Evolutionary conservation across 192 early-diverging fungal genomes (phyloP), one percentile per base, ranked within the genome.

Genomic region (Pilobolus umbonatus): DNA sequence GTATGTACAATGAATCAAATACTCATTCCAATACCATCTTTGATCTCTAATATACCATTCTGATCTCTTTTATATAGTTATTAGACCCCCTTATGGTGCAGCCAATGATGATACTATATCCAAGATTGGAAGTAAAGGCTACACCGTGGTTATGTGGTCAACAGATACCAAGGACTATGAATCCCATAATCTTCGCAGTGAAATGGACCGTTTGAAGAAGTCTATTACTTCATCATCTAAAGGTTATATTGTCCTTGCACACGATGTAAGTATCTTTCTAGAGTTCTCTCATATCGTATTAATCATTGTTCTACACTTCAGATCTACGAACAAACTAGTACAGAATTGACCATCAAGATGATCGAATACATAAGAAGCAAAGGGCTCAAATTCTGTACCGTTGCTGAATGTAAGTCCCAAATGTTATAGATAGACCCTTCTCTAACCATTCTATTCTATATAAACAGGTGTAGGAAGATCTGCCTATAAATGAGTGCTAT

Each of bases 31-130:
- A 17, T 47, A 46, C 22, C 14, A 29, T 30, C 7, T n/a, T 57
- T 14, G n/a, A 14, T 40, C 39, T 44, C 12, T 57, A 44, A 57
- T 36, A 21, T 36, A 38, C 28, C 9, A 17, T 36, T 38, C 3
- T 38, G 22, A 21, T 54, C n/a, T 54, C 7, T 53, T 42, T 2
- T 24, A 46, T 44, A 28, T 38, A 65, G 64, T 46, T 50, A 71
- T 77, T 65, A 65, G 75, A 11, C 75, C 75, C 8, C 71, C 72
- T 2, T 73, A 68, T 39, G 75, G 75, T 4, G 57, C 65, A 21
- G 65, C 63, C 24, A 71, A 66, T 5, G 50, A 53, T 8, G 35
- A 29, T 11, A 61, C 67, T 5, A 26, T 69, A 0, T 30, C 54
- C 3, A 57, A 54, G 19, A 31, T 76, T 9, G 57, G 45, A 19